A percentile compares a stretch with the other conserved stretches of the same genome.
These are phyloP conservation scores for Komagataella mondaviorum DNA, from an alignment of 805 yeast genomes.

Conservation along the genomic window DNA sequence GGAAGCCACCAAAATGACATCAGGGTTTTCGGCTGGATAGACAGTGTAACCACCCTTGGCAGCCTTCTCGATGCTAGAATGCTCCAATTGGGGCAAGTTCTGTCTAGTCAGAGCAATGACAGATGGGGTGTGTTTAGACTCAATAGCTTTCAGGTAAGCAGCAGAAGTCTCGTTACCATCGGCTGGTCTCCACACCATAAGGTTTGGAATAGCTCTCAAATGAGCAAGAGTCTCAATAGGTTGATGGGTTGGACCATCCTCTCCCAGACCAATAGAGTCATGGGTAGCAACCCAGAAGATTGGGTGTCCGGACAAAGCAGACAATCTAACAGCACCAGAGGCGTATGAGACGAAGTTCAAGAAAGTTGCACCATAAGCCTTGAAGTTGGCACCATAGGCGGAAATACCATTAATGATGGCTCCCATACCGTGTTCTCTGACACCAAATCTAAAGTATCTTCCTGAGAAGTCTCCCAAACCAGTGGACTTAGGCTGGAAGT, in stretches of 20 bases:
- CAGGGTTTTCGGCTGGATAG: constrained; percentile 44
- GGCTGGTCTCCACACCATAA: constrained; percentile 85
- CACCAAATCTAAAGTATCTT: constrained; percentile 95
- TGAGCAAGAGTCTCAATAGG: constrained; percentile 85
- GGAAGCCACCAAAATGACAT: constrained; percentile 72
- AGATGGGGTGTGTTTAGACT: constrained; percentile 52
- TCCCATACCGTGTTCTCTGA: constrained; percentile 99
- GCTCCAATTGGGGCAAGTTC: constrained; percentile 85
- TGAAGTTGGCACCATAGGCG: constrained; percentile 78
- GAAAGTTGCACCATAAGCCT: constrained; percentile 95
- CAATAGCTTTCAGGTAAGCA: constrained; percentile 58
- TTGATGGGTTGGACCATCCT: constrained; percentile 91
- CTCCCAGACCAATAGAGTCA: constrained; percentile 85
- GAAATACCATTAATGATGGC: constrained; percentile 96
- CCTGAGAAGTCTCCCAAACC: constrained; percentile 81
- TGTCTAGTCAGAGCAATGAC: constrained; percentile 75
- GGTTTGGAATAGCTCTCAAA: constrained; percentile 74
- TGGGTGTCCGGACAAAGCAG: constrained; percentile 76
- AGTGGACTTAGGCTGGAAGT: constrained; percentile 82
- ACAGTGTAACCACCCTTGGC: constrained; percentile 86
- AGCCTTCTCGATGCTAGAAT: constrained; percentile 86
- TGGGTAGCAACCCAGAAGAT: constrained; percentile 83
- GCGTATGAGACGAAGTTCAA: constrained; percentile 81
- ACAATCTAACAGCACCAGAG: constrained; percentile 76
- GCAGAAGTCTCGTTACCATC: constrained; percentile 86